Base-by-base conservation (phyloP, 805 yeast genomes). In the Henningerozyma blattae region DNA sequence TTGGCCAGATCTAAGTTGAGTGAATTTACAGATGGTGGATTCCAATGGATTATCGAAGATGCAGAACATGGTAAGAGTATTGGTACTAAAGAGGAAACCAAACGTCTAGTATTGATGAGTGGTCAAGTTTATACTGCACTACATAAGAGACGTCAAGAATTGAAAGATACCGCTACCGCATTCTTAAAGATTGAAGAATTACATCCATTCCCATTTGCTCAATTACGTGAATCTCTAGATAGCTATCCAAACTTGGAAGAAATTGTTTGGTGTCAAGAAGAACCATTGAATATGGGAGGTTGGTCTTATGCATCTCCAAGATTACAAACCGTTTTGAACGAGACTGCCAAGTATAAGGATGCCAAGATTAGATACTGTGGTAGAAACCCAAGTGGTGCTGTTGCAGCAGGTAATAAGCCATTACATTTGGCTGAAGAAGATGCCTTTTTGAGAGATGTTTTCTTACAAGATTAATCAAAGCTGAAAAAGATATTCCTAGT, bases 131-230 rank as follows among this genome's bases (percentile, higher is more conserved):
- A 72, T 71, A 79, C 96, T 37, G 83, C 94, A 25, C 68, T 91
- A 52, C 81, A 75, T 65, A 89, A 86, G 77, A 82, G 73, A 59
- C 89, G 98, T 67, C 83, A 74, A 37, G 58, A 77, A 18, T 47
- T 81, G 40, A 82, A 68, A 33, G 78, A 83, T 62, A 84, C 73
- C 61, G 75, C 75, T 48, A 85, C 96, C 39, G 95, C 97, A 3
- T 68, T 91, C 60, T 61, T 87, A 52, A 84, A 77, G 65, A 54
- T 91, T 50, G 99, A 91, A 66, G 97, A 91, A 69, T 58, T 87
- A 53, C 96, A 91, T 58, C 99, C 99, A 62, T 91, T 91, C 96
- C 98, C 98, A 63, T 91, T 68, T 65, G 87, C 91, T 36, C 95
- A 84, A 67, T 64, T 91, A 50, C 79, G 84, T 56, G 96, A 89